Conservation (phyloP, 495 filamentous ascomycete species). For the Penicillium lividum region DNA sequence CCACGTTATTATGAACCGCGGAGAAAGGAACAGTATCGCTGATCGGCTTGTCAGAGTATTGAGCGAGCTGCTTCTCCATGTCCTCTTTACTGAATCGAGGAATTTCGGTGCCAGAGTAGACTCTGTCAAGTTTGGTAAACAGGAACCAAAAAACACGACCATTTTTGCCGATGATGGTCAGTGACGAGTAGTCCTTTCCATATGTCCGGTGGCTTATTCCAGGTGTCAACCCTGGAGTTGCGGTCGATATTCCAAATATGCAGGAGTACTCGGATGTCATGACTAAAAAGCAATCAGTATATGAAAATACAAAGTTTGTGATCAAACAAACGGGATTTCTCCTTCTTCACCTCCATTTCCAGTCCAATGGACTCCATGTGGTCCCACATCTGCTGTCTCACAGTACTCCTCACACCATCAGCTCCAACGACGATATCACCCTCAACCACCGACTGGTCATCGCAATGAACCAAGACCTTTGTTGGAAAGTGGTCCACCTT, state of each 20-base stretch:
- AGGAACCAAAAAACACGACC: slow-evolving; percentile 16
- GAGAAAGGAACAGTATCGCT: slow-evolving; percentile 5
- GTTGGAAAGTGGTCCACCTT: slow-evolving; percentile 6
- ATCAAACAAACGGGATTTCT: slow-evolving; percentile 15
- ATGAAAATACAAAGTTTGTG: neutral
- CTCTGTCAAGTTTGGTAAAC: slow-evolving; percentile 7
- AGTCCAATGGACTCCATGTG: neutral
- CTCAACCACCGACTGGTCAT: slow-evolving; percentile 30
- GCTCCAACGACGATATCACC: slow-evolving; percentile 12
- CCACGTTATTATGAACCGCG: slow-evolving; percentile 2
- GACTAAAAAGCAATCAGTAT: slow-evolving; percentile 13
- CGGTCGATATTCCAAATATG: slow-evolving; percentile 23
- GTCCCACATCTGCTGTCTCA: slow-evolving; percentile 9
- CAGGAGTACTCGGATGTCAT: slow-evolving; percentile 22
- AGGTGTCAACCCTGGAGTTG: slow-evolving; percentile 7
- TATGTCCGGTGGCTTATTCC: slow-evolving; percentile 8
- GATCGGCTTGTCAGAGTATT: neutral
- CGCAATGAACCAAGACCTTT: slow-evolving; percentile 12
- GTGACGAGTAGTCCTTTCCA: slow-evolving; percentile 9
- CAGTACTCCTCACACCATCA: slow-evolving; percentile 34
- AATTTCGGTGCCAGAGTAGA: slow-evolving; percentile 7
- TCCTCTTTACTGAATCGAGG: slow-evolving; percentile 7
- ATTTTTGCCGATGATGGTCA: slow-evolving; percentile 11
- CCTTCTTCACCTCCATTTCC: neutral
- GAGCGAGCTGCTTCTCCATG: neutral